Percentiles rank a stretch among this genome's conserved stretches.
Evolutionary conservation across 495 filamentous ascomycete genomes (phyloP).

Genomic region (Stereocaulon alpinum): DNA sequence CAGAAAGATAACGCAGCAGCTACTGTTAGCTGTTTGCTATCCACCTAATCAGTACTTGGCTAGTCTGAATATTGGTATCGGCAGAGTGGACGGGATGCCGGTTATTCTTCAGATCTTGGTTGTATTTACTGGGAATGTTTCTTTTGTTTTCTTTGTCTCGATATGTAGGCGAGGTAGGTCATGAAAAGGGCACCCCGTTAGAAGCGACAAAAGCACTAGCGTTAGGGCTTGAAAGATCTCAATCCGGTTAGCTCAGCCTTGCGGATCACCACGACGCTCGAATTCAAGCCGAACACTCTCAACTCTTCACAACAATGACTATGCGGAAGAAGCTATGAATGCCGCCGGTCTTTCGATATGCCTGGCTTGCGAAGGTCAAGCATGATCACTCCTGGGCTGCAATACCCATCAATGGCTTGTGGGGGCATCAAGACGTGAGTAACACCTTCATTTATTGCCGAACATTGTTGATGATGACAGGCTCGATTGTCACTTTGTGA

Average conservation of each 20-base stretch:
- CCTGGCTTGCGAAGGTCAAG: neutral
- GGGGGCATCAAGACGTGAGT: slow-evolving; percentile 4
- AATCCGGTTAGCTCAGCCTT: neutral
- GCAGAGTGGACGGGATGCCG: too few relatives aligned
- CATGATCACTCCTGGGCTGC: neutral
- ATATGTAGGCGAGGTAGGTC: too few relatives aligned
- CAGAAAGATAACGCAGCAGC: too few relatives aligned
- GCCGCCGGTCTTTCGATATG: neutral
- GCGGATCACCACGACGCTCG: neutral
- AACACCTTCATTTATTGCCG: neutral
- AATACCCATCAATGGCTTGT: neutral
- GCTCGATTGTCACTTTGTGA: neutral
- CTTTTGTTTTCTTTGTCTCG: too few relatives aligned
- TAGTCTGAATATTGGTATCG: too few relatives aligned
- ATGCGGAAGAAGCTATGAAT: slow-evolving; percentile 7
- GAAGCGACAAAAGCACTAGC: neutral
- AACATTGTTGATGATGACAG: neutral
- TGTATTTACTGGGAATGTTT: too few relatives aligned
- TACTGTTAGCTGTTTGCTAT: too few relatives aligned
- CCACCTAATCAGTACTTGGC: too few relatives aligned
- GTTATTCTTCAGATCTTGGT: too few relatives aligned
- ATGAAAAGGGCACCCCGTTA: too few relatives aligned
- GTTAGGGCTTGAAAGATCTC: neutral
- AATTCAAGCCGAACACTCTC: too few relatives aligned
- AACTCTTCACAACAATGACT: neutral